These are phyloP conservation scores for Bondarzewia mesenterica DNA, from an alignment of 1,284 basidiomycete species.

Conservation along the genomic window DNA sequence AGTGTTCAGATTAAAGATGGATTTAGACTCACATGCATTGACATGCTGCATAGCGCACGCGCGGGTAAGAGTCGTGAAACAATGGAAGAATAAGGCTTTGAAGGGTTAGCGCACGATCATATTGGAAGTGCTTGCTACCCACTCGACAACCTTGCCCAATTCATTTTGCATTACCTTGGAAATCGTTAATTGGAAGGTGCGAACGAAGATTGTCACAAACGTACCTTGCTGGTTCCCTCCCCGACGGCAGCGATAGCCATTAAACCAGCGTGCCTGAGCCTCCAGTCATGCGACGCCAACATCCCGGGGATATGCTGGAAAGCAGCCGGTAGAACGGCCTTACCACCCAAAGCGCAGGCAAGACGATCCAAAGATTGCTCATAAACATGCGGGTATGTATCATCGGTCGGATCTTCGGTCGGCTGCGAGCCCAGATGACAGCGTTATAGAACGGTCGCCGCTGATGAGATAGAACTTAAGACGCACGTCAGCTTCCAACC, in stretches of 20 bases:
- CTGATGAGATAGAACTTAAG: neutral
- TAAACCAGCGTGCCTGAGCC: constrained; percentile 70
- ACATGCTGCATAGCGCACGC: constrained; percentile 79
- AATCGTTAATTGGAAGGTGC: neutral
- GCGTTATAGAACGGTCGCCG: no score
- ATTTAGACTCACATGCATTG: constrained; percentile 77
- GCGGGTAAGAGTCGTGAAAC: constrained; percentile 71
- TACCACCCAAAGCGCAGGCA: constrained; percentile 67
- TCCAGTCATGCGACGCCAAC: constrained; percentile 75
- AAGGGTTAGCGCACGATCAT: constrained; percentile 2
- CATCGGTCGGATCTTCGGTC: constrained; percentile 62
- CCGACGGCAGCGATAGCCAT: constrained; percentile 76
- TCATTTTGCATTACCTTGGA: constrained; percentile 65
- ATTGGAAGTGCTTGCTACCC: constrained; percentile 15
- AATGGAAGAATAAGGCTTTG: constrained; percentile 68
- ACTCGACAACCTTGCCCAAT: constrained; percentile 70
- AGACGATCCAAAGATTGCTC: constrained; percentile 75
- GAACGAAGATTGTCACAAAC: neutral
- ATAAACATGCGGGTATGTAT: constrained; percentile 64
- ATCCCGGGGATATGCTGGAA: constrained; percentile 76
- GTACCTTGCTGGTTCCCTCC: constrained; percentile 64
- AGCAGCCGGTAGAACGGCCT: constrained; percentile 62
- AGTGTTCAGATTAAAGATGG: constrained; percentile 2
- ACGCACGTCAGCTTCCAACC: constrained; percentile 70
- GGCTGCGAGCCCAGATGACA: no score